Evolutionary conservation across 352 stramenopile genomes (phyloP).

Genomic region (Phytophthora chlamydospora): DNA sequence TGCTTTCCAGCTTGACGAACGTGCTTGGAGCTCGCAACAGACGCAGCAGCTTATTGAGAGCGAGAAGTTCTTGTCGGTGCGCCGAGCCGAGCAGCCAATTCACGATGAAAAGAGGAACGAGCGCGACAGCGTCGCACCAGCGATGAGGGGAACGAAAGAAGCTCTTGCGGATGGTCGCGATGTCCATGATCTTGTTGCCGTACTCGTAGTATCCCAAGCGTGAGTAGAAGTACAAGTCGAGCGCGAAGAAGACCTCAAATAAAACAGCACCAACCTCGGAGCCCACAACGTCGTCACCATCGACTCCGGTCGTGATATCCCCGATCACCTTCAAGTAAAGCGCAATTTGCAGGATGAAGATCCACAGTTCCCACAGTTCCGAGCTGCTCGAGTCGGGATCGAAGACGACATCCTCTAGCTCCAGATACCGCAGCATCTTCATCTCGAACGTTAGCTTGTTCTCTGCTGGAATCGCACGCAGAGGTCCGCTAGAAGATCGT

Average conservation of each 20-base stretch:
- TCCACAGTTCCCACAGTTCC: conserved; percentile 37
- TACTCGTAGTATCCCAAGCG: conserved; percentile 67
- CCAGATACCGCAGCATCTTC: conserved; percentile 37
- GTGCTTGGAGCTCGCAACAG: conserved; percentile 28
- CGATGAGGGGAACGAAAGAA: conserved; percentile 49
- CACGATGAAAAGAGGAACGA: conserved; percentile 51
- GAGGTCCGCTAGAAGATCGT: neutral
- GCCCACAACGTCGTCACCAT: neutral
- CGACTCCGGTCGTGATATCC: conserved; percentile 39
- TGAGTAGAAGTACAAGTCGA: conserved; percentile 57
- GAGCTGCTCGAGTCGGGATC: conserved; percentile 44
- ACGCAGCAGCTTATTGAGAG: conserved; percentile 62
- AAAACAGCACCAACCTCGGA: conserved; percentile 40
- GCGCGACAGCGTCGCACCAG: conserved; percentile 39
- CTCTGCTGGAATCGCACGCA: neutral
- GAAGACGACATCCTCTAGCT: conserved; percentile 44
- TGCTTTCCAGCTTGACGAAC: conserved; percentile 43
- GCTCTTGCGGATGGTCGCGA: conserved; percentile 37
- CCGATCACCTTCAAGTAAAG: conserved; percentile 48
- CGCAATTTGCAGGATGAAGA: conserved; percentile 34
- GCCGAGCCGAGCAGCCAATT: conserved; percentile 44
- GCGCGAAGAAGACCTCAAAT: conserved; percentile 46
- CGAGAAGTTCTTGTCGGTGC: conserved; percentile 41
- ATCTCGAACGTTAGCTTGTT: conserved; percentile 35
- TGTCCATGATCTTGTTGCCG: conserved; percentile 74